Evolutionary conservation across 768 basidiomycete species (phyloP).

Genomic region (Termitomyces sp.): DNA sequence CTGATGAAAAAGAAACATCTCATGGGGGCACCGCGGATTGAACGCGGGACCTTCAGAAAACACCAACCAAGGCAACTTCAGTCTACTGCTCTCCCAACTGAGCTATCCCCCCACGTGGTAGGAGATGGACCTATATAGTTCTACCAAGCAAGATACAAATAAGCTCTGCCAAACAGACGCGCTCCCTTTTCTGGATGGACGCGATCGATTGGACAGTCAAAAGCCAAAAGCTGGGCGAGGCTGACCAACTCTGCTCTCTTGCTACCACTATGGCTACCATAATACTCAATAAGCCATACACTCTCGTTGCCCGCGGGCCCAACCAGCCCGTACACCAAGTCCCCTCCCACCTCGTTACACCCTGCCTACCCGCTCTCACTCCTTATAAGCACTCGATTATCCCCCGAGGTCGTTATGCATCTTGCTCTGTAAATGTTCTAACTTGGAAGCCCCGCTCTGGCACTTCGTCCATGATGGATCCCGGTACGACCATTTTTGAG

Average conservation of each 20-base stretch:
- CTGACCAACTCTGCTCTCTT: not conserved
- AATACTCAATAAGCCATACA: not conserved
- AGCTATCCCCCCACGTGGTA: conserved; percentile 3
- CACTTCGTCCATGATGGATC: not conserved
- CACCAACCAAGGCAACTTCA: not conserved
- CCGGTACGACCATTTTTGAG: not conserved
- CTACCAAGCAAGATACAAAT: no score
- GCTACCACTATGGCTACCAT: not conserved
- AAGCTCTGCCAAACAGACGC: no score
- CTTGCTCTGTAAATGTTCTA: not conserved
- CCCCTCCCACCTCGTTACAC: not conserved
- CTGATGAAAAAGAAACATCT: no score
- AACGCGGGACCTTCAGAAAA: conserved; percentile 4
- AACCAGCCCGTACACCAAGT: not conserved
- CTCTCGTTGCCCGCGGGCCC: not conserved
- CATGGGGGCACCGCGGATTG: conserved; percentile 5
- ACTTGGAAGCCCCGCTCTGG: not conserved
- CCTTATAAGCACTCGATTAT: not conserved
- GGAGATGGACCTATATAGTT: accelerated
- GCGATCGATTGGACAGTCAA: no score
- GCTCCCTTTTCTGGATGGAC: no score
- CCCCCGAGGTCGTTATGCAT: not conserved
- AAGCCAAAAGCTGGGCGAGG: not conserved
- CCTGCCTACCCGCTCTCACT: not conserved
- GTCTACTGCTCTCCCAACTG: conserved; percentile 11